Base-by-base conservation (phyloP, 2,329 filamentous ascomycete species). In the Didymella segeticola region DNA sequence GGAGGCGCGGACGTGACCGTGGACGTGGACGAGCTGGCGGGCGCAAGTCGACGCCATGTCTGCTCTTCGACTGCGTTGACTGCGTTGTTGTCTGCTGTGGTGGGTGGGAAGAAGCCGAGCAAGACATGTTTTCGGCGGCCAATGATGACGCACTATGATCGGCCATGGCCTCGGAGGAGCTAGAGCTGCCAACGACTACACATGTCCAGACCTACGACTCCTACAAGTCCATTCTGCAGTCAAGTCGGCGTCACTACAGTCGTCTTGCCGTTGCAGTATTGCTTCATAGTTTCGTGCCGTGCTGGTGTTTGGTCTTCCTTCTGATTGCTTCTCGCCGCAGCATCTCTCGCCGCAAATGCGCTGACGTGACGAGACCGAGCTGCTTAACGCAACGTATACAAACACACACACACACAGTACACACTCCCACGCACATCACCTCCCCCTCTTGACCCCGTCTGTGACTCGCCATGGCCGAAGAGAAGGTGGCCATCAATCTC, bases 371-470 rank as follows among this genome's bases (percentile, higher is more conserved):
- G 25, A 23, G 55, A 54, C 52, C 43, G 61, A 55, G 53, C 61
- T 55, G 51, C 25, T 56, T 61, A 66, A 60, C 59, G 68, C 66
- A 72, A 73, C 70, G 70, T 69, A 67, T 67, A 56, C 67, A 62
- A 62, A 63, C 58, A 57, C 58, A 46, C 52, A 57, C 43, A 19
- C 20, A 15, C 53, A 39, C 34, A 27, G 23, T n/a, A n/a, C n/a
- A n/a, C 53, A 36, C 38, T 30, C 41, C 38, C 25, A 34, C 33
- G 23, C 29, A 17, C 15, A n/a, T 23, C 31, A 26, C 58, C 22
- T 17, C 20, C 20, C 25, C 43, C 42, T 10, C n/a, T 23, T 47
- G 56, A 25, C 22, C n/a, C 22, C 2, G 12, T 11, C 29, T 2
- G 7, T 15, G 29, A 27, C 3, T 17, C 27, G 36, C 19, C 58